These are phyloP conservation scores for Gloeopeniophorella convolvens DNA, from an alignment of 768 basidiomycete species.

Conservation along the genomic window DNA sequence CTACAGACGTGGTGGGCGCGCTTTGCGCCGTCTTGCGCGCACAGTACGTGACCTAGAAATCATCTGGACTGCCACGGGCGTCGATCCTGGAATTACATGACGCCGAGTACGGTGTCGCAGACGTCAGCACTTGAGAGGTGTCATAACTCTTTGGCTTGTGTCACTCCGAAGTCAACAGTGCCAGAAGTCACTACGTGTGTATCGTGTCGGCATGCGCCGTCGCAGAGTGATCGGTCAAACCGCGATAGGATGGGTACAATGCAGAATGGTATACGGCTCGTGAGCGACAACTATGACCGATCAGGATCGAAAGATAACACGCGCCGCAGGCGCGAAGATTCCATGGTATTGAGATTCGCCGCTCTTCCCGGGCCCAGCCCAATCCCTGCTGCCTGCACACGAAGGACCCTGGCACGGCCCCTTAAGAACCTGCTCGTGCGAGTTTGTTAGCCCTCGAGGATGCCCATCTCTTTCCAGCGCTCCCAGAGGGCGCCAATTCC, in stretches of 20 bases:
- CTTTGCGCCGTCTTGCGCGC: no score
- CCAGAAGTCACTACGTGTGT: no score
- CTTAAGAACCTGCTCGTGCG: background rate
- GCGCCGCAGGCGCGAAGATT: background rate
- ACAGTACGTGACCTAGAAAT: no score
- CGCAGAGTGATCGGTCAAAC: background rate
- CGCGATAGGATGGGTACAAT: background rate
- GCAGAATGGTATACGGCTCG: slow-evolving; percentile 2
- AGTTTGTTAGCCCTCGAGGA: slow-evolving; percentile 40
- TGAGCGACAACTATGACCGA: no score
- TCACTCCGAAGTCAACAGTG: no score
- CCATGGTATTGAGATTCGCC: background rate
- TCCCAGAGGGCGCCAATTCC: slow-evolving; percentile 81
- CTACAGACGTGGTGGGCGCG: no score
- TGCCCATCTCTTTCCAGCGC: slow-evolving; percentile 84
- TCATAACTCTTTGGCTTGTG: no score
- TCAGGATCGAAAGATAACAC: slow-evolving; percentile 1
- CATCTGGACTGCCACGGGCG: no score
- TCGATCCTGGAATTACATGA: no score
- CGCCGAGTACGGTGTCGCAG: no score
- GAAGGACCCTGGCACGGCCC: no score
- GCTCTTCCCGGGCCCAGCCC: background rate
- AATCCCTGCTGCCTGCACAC: background rate
- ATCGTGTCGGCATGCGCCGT: background rate
- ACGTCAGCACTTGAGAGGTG: no score